Percentiles rank a stretch among this genome's conserved stretches.
phyloP scores from a whole-genome alignment of 345 rosid genomes.

The Abelmoschus esculentus region DNA sequence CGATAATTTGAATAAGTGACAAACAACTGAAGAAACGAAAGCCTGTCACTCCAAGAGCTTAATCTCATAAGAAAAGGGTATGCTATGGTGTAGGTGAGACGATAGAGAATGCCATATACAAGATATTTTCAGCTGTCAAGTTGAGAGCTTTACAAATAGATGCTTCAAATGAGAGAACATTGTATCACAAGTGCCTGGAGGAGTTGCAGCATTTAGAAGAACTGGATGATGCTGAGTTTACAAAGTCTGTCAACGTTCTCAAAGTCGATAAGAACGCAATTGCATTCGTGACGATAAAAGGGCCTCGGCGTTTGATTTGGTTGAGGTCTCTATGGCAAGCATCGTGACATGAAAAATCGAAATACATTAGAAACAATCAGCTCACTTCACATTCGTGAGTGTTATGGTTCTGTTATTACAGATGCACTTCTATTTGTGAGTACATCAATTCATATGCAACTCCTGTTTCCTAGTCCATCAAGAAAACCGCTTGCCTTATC shows the following conservation, averaged over 20 bases:
- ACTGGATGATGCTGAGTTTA: conserved; percentile 24
- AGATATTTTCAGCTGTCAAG: conserved; percentile 25
- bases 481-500: too few relatives aligned
- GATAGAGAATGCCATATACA: conserved; percentile 24
- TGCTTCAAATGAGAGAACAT: conserved; percentile 17
- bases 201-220: conserved; percentile 31
- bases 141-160: conserved; percentile 18
- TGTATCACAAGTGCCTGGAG: conserved; percentile 30
- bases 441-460: not conserved
- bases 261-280: conserved; percentile 35
- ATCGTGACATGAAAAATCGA: not conserved
- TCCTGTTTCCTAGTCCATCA: too few relatives aligned
- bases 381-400: not conserved
- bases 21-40: conserved; percentile 24
- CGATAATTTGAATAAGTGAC: conserved; percentile 21
- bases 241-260: conserved; percentile 27
- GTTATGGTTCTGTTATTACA: not conserved
- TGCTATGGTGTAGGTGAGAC: conserved; percentile 16
- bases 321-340: conserved; percentile 28
- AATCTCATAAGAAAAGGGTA: conserved; percentile 20
- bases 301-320: conserved; percentile 26
- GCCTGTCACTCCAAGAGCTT: conserved; percentile 11
- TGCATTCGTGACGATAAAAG: conserved; percentile 29
- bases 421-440: not conserved
- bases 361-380: not conserved